These are phyloP conservation scores for Urostyla sp. DNA, from an alignment of 73 alveolate genomes.

Conservation along the genomic window DNA sequence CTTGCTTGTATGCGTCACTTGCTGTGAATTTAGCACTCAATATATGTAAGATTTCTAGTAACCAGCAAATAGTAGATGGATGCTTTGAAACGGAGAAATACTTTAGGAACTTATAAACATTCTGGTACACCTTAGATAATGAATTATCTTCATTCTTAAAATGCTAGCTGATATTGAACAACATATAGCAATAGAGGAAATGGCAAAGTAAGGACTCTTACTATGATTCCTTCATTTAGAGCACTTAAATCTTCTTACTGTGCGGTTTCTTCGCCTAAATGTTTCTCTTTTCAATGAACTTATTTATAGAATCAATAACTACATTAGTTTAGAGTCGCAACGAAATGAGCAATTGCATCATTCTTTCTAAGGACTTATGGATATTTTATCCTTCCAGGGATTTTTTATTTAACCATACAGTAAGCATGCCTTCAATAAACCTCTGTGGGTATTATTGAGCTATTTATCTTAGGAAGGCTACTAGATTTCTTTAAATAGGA, in stretches of 20 bases:
- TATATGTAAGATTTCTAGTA: conserved; percentile 57
- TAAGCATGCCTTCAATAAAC: conserved; percentile 56
- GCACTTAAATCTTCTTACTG: conserved; percentile 50
- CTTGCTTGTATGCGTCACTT: conserved; percentile 53
- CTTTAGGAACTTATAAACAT: conserved; percentile 51
- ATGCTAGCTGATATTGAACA: conserved; percentile 48
- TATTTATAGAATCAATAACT: conserved; percentile 57
- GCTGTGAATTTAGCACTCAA: conserved; percentile 59
- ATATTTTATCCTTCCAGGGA: conserved; percentile 26
- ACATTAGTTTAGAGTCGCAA: conserved; percentile 56
- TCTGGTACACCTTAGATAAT: conserved; percentile 30
- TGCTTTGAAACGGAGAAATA: conserved; percentile 48
- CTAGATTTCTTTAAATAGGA: background rate
- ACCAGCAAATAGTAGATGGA: conserved; percentile 73
- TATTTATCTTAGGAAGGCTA: conserved; percentile 43
- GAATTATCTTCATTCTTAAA: conserved; percentile 61
- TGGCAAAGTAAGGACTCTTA: conserved; percentile 56
- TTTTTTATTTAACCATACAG: conserved; percentile 62
- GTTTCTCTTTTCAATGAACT: conserved; percentile 41
- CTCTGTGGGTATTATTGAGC: conserved; percentile 29
- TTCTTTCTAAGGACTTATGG: conserved; percentile 48
- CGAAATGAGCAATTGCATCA: conserved; percentile 58
- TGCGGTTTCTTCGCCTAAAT: conserved; percentile 44
- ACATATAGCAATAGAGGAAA: conserved; percentile 60
- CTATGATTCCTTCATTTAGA: conserved; percentile 45